Conservation (phyloP, 2,329 filamentous ascomycete species). For the Xylaria digitata region DNA sequence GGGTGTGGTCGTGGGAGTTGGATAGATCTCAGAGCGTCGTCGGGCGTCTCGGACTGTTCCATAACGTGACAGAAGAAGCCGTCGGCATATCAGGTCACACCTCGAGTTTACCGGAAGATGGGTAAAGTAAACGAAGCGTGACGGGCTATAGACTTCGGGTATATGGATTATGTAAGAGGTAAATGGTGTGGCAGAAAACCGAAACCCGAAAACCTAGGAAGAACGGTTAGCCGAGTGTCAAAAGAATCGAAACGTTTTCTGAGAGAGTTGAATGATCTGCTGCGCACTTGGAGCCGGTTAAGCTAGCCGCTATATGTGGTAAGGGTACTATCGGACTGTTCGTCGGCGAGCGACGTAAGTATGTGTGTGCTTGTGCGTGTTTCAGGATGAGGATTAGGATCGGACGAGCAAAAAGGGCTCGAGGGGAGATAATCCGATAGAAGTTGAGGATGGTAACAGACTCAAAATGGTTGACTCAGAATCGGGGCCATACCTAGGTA, state of each 20-base stretch:
- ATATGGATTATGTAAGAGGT: slow-evolving; percentile 7
- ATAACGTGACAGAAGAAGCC: slow-evolving; percentile 60
- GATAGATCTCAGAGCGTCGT: slow-evolving; percentile 47
- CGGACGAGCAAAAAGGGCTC: background rate
- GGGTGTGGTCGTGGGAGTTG: slow-evolving; percentile 35
- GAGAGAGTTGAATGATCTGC: background rate
- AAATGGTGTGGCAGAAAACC: background rate
- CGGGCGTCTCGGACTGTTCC: slow-evolving; percentile 57
- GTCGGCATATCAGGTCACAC: slow-evolving; percentile 52
- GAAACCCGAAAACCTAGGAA: slow-evolving; percentile 3
- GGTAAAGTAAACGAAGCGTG: slow-evolving; percentile 47
- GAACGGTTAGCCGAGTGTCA: slow-evolving; percentile 20
- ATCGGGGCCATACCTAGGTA: slow-evolving; percentile 7
- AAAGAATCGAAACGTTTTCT: background rate
- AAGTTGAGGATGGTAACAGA: slow-evolving; percentile 1
- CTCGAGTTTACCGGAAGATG: slow-evolving; percentile 47
- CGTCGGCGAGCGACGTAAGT: slow-evolving; percentile 5
- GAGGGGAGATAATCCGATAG: background rate
- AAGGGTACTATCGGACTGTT: background rate
- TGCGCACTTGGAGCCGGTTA: slow-evolving; percentile 3
- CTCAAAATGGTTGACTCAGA: slow-evolving; percentile 1
- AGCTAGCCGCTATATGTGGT: background rate
- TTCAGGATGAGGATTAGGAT: slow-evolving; percentile 7
- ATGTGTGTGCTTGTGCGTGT: background rate
- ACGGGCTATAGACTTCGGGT: slow-evolving; percentile 41